phyloP scores from a whole-genome alignment of 1,139 yeast genomes.

The Nematodospora anomalae region DNA sequence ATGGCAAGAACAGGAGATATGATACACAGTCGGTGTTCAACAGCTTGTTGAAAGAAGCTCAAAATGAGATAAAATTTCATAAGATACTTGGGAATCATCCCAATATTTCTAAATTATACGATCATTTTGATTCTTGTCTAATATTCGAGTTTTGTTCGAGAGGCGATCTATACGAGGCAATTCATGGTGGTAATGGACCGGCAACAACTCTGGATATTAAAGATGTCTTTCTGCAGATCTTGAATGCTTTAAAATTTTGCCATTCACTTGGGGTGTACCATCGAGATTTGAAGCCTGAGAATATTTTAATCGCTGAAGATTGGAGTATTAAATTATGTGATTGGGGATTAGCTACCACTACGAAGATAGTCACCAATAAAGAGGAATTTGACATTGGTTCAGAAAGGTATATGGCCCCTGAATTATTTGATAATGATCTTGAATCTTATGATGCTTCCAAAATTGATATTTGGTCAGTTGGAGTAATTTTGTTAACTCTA shows the following conservation, averaged over 20 bases:
- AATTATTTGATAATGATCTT: conserved; percentile 63
- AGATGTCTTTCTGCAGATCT: conserved; percentile 72
- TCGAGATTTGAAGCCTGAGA: conserved; percentile 89
- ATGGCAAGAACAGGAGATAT: conserved; percentile 12
- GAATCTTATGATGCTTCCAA: conserved; percentile 78
- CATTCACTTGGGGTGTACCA: conserved; percentile 76
- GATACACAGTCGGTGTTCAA: conserved; percentile 30
- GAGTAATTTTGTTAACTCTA: conserved; percentile 79
- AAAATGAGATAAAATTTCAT: conserved; percentile 77
- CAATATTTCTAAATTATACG: conserved; percentile 66
- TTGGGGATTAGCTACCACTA: conserved; percentile 88
- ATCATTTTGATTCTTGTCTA: conserved; percentile 77
- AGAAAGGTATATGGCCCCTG: conserved; percentile 98
- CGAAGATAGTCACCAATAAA: conserved; percentile 47
- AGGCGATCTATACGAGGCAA: conserved; percentile 94
- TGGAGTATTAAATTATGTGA: conserved; percentile 84
- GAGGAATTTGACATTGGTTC: conserved; percentile 88
- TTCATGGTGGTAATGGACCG: conserved; percentile 79
- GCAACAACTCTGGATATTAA: conserved; percentile 71
- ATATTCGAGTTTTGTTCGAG: conserved; percentile 85
- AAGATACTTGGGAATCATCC: conserved; percentile 64
- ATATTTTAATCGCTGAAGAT: conserved; percentile 74
- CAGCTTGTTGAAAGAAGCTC: conserved; percentile 60
- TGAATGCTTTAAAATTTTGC: conserved; percentile 76
- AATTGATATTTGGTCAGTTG: conserved; percentile 92